Percentiles rank a stretch among this genome's conserved stretches.
Evolutionary conservation across 1,284 basidiomycete genomes (phyloP).

Genomic region (Papiliotrema nemorosa): DNA sequence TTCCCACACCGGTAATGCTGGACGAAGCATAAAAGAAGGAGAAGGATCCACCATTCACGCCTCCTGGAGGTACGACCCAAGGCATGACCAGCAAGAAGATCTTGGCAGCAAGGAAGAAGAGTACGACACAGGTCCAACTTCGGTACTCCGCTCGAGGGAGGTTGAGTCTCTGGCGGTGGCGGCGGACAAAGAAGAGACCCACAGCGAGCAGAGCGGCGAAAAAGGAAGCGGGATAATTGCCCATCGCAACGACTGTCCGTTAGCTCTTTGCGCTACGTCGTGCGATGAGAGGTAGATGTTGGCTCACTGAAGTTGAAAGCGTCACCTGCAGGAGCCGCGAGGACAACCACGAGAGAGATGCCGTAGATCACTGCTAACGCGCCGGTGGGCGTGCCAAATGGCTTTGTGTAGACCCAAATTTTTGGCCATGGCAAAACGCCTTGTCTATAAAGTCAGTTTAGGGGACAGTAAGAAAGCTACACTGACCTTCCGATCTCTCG

Average conservation of each 20-base stretch:
- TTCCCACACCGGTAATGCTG: constrained; percentile 34
- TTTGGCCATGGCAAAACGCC: constrained; percentile 44
- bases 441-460: too few relatives aligned
- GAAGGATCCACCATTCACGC: constrained; percentile 31
- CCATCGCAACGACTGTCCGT: constrained; percentile 44
- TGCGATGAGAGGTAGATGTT: too few relatives aligned
- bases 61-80: constrained; percentile 48
- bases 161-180: constrained; percentile 44
- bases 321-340: constrained; percentile 57
- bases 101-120: constrained; percentile 50
- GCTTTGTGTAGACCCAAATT: constrained; percentile 36
- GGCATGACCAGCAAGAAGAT: constrained; percentile 55
- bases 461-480: too few relatives aligned
- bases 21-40: constrained; percentile 48
- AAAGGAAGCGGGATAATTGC: constrained; percentile 51
- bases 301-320: constrained; percentile 52
- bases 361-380: constrained; percentile 54
- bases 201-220: constrained; percentile 51
- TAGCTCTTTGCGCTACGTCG: too few relatives aligned
- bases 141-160: constrained; percentile 49
- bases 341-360: constrained; percentile 56
- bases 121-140: constrained; percentile 48
- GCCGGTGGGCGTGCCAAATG: constrained; percentile 47
- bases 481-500: constrained; percentile 44
- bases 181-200: constrained; percentile 52